Evolutionary conservation across 2,329 filamentous ascomycete species (phyloP), one percentile per base, ranked within the genome.

Genomic region (Nemania abortiva): DNA sequence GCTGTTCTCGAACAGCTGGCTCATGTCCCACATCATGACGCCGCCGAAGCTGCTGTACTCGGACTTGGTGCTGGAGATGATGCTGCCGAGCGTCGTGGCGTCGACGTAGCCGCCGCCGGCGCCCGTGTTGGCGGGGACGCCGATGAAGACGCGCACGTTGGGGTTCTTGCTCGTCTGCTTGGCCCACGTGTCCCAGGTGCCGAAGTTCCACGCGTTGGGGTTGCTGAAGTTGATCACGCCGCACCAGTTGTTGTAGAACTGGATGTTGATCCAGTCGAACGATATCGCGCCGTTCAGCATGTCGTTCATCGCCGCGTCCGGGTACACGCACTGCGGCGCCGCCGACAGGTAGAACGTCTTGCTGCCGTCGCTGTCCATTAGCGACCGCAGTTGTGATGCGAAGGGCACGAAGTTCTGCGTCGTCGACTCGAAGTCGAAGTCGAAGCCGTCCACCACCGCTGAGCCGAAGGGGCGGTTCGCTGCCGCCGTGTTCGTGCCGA

Each of bases 221-320:
- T 84, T 71, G 52, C 34, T 42, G 70, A 71, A 92, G 31, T 83
- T 84, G 69, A 83, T 78, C 1, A 88, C 79, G 18, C 89, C 89
- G 77, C 91, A 92, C 77, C 81, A 88, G 82, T 91, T 91, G 83
- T 91, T 91, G 80, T 91, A 91, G 79, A 91, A 91, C 78, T 91
- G 89, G 34, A 91, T 84, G 78, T 86, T 87, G 70, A 91, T 78
- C 29, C 87, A 88, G 76, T 91, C 89, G 68, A 91, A 86, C 15
- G 79, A 74, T 7, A 90, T 86, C 1, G 81, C 79, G 0, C 83
- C 85, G 67, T 85, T 79, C 42, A 92, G 83, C 77, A 89, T 87
- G 7, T 84, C 82, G 66, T 87, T 84, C 72, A 88, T 84, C 31
- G 89, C 85, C 0, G 81, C 80, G 73, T 92, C 90, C 1, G 91